Percentiles rank a stretch among this genome's conserved stretches.
These are phyloP conservation scores for Desmodesmus armatus DNA, from an alignment of 139 green algal species.

Conservation along the genomic window DNA sequence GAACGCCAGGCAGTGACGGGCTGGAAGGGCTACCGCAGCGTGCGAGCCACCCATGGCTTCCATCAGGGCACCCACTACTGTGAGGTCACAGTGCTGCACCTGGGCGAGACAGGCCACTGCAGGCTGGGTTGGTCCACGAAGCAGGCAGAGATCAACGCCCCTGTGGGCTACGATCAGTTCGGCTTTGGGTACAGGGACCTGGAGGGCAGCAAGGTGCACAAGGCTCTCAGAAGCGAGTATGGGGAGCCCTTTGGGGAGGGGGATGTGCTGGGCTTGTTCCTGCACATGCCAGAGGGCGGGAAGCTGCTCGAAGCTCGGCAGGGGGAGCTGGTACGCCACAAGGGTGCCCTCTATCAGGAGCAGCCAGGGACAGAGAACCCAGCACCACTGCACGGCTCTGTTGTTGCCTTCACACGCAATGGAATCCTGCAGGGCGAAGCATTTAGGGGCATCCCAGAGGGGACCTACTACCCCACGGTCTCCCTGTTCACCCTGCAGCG, in stretches of 20 bases:
- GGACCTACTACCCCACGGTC: slow-evolving; percentile 86
- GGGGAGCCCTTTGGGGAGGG: slow-evolving; percentile 64
- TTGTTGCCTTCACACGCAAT: slow-evolving; percentile 81
- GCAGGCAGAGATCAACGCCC: slow-evolving; percentile 83
- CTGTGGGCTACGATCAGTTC: slow-evolving; percentile 82
- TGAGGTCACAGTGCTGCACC: slow-evolving; percentile 71
- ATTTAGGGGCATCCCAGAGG: slow-evolving; percentile 75
- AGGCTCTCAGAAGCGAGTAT: slow-evolving; percentile 39
- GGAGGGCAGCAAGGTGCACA: slow-evolving; percentile 79
- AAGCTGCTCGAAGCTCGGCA: slow-evolving; percentile 50
- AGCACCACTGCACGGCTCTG: slow-evolving; percentile 52
- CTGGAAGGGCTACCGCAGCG: slow-evolving; percentile 79
- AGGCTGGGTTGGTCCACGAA: slow-evolving; percentile 84
- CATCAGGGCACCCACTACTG: slow-evolving; percentile 81
- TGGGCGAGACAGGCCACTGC: slow-evolving; percentile 75
- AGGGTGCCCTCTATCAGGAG: slow-evolving; percentile 49
- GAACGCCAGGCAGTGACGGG: slow-evolving; percentile 68
- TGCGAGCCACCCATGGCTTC: slow-evolving; percentile 75
- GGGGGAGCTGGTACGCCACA: slow-evolving; percentile 72
- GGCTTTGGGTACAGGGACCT: slow-evolving; percentile 83
- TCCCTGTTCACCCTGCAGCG: slow-evolving; percentile 82
- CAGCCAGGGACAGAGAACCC: slow-evolving; percentile 16
- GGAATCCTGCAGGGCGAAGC: slow-evolving; percentile 76
- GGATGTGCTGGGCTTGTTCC: slow-evolving; percentile 72
- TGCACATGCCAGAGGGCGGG: slow-evolving; percentile 74